These are phyloP conservation scores for Leishmania martiniquensis DNA, from an alignment of 208 protist species.

Conservation along the genomic window DNA sequence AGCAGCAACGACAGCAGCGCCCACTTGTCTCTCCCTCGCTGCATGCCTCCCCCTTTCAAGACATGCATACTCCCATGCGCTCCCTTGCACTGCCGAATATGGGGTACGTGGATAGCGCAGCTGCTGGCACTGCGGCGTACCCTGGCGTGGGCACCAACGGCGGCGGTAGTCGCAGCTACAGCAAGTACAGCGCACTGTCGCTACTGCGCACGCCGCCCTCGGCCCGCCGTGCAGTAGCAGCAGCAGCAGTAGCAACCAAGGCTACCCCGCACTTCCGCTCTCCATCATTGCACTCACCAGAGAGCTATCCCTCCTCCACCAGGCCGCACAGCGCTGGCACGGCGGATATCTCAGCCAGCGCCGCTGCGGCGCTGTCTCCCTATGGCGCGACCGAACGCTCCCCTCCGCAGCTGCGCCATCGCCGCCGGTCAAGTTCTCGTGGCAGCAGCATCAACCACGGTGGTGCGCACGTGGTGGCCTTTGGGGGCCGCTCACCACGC, in stretches of 20 bases:
- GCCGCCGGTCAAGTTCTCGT: slow-evolving; percentile 28
- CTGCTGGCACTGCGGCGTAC: background rate
- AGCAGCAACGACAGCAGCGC: background rate
- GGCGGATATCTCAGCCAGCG: background rate
- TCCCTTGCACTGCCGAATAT: slow-evolving; percentile 29
- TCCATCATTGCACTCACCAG: slow-evolving; percentile 19
- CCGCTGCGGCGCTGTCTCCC: background rate
- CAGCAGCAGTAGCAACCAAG: background rate
- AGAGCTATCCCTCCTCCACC: slow-evolving; percentile 26
- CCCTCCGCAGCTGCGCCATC: slow-evolving; percentile 5
- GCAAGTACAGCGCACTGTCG: slow-evolving; percentile 25
- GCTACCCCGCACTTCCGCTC: background rate
- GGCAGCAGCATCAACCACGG: slow-evolving; percentile 15
- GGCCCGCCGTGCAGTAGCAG: slow-evolving; percentile 11
- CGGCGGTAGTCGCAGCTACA: slow-evolving; percentile 15
- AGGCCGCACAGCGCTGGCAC: slow-evolving; percentile 13
- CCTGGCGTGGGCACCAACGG: background rate
- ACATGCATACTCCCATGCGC: slow-evolving; percentile 19
- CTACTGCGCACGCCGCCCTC: slow-evolving; percentile 27
- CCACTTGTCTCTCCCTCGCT: background rate
- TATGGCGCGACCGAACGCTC: background rate
- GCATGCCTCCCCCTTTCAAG: slow-evolving; percentile 1
- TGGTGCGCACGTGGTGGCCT: background rate
- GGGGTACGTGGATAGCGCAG: slow-evolving; percentile 7
- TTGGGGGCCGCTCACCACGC: background rate